Conservation (phyloP, 2,329 filamentous ascomycete genomes). For the Fusarium hainanense region DNA sequence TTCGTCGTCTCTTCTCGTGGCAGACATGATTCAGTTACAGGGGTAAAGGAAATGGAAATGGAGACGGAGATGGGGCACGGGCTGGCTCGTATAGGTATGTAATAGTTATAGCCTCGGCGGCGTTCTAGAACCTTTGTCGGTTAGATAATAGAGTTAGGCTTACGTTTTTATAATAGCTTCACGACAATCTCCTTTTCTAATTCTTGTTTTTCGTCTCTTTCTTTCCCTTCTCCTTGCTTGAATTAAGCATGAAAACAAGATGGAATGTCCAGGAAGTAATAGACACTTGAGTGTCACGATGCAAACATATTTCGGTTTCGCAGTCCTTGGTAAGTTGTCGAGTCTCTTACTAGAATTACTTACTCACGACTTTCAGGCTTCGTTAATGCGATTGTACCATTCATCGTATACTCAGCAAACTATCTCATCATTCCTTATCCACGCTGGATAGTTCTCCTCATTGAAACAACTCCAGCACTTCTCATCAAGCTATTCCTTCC, state of each 20-base stretch:
- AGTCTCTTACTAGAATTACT: neutral
- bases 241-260: neutral
- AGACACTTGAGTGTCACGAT: slow-evolving; percentile 24
- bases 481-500: slow-evolving; percentile 46
- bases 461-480: slow-evolving; percentile 49
- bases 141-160: neutral
- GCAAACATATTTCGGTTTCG: slow-evolving; percentile 43
- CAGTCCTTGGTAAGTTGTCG: slow-evolving; percentile 39
- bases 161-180: neutral
- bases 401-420: slow-evolving; percentile 48
- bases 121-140: neutral
- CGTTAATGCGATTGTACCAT: slow-evolving; percentile 47
- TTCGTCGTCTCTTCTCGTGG: slow-evolving; percentile 1
- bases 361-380: slow-evolving; percentile 44
- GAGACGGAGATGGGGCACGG: neutral
- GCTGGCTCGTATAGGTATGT: neutral
- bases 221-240: neutral
- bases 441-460: slow-evolving; percentile 47
- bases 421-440: slow-evolving; percentile 53
- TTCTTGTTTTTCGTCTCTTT: neutral
- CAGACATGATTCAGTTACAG: neutral
- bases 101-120: neutral
- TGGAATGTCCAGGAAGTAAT: slow-evolving; percentile 1
- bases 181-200: neutral
- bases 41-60: too few relatives aligned